Evolutionary conservation across 192 early-diverging fungal species (phyloP).

Genomic region (Coemansia sp.): DNA sequence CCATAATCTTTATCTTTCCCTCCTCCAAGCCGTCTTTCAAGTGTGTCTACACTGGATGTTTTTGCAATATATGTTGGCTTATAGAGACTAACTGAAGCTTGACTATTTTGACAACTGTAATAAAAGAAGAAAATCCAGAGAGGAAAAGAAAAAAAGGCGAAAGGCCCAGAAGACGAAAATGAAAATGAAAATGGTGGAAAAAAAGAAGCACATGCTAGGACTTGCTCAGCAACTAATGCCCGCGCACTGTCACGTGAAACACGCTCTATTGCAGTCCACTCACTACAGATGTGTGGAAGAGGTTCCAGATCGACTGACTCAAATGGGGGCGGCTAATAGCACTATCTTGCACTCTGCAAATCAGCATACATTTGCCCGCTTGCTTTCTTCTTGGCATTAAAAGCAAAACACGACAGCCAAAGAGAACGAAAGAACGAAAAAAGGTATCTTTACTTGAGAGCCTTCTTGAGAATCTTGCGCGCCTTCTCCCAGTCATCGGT

Average conservation of each 20-base stretch:
- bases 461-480: conserved; percentile 85
- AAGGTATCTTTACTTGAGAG: conserved; percentile 47
- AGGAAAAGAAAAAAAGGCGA: too few relatives aligned
- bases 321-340: too few relatives aligned
- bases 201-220: background rate
- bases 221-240: background rate
- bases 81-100: too few relatives aligned
- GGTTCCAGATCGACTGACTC: background rate
- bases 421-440: background rate
- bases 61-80: too few relatives aligned
- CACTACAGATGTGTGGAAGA: background rate
- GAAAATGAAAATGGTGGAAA: background rate
- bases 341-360: background rate
- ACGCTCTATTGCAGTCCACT: too few relatives aligned
- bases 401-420: background rate
- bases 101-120: too few relatives aligned
- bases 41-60: too few relatives aligned
- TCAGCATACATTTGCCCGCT: background rate
- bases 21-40: too few relatives aligned
- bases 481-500: conserved; percentile 83
- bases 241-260: conserved; percentile 12
- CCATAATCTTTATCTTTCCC: too few relatives aligned
- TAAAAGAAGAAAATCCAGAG: too few relatives aligned
- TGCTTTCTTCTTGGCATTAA: background rate
- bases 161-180: too few relatives aligned